Evolutionary conservation across 2,329 filamentous ascomycete species (phyloP).

Genomic region (Metarhizium anisopliae): DNA sequence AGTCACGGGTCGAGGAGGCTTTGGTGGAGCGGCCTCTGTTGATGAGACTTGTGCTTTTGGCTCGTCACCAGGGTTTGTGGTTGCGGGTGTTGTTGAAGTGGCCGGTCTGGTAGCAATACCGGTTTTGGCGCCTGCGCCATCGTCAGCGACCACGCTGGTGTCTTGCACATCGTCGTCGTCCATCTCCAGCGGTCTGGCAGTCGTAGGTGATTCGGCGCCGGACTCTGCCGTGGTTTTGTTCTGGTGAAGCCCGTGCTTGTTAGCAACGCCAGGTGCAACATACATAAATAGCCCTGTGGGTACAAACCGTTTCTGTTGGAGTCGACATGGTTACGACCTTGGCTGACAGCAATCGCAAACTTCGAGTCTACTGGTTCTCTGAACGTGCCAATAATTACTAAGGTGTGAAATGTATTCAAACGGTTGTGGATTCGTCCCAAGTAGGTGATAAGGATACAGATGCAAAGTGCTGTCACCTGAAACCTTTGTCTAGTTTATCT

Average conservation of each 20-base stretch:
- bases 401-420: background rate
- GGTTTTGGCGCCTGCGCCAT: slow-evolving; percentile 20
- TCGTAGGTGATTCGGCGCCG: slow-evolving; percentile 56
- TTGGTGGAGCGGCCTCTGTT: slow-evolving; percentile 51
- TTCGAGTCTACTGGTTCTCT: background rate
- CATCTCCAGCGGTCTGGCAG: slow-evolving; percentile 55
- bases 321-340: slow-evolving; percentile 28
- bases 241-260: slow-evolving; percentile 20
- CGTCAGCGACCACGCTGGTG: slow-evolving; percentile 38
- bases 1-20: slow-evolving; percentile 76
- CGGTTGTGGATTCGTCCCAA: background rate
- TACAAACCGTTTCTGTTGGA: slow-evolving; percentile 34
- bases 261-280: slow-evolving; percentile 11
- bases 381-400: background rate
- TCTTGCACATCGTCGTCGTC: slow-evolving; percentile 65
- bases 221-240: slow-evolving; percentile 32
- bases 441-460: background rate
- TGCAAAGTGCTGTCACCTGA: background rate
- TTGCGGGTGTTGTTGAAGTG: slow-evolving; percentile 10
- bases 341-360: background rate
- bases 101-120: background rate
- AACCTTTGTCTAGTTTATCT: background rate
- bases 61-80: slow-evolving; percentile 21
- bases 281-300: slow-evolving; percentile 6
- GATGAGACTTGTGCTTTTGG: background rate